Evolutionary conservation across 1,139 yeast genomes (phyloP).

Genomic region (Pichia sp.): DNA sequence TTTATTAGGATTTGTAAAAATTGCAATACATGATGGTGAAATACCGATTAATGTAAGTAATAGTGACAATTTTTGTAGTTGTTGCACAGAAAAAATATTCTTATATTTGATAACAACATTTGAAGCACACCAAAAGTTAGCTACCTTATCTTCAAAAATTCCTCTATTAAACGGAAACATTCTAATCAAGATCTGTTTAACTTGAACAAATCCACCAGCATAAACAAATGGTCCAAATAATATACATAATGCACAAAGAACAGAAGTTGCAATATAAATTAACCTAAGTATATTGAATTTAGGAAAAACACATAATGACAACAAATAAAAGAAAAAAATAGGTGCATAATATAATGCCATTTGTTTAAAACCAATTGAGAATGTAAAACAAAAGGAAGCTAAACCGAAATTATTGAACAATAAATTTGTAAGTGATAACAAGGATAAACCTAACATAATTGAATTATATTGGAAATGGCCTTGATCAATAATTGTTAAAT

Average conservation of each 20-base stretch:
- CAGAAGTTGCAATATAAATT: slow-evolving; percentile 55
- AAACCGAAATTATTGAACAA: slow-evolving; percentile 55
- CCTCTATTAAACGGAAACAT: slow-evolving; percentile 93
- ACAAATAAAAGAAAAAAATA: slow-evolving; percentile 69
- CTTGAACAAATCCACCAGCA: slow-evolving; percentile 30
- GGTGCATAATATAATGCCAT: slow-evolving; percentile 95
- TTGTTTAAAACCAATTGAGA: slow-evolving; percentile 81
- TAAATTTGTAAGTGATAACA: slow-evolving; percentile 62
- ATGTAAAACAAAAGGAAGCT: slow-evolving; percentile 76
- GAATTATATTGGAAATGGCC: slow-evolving; percentile 96
- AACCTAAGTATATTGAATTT: slow-evolving; percentile 44
- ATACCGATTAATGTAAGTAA: slow-evolving; percentile 59
- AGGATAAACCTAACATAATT: slow-evolving; percentile 84
- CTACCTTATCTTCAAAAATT: slow-evolving; percentile 96
- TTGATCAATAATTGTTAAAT: slow-evolving; percentile 80
- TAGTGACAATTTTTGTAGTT: slow-evolving; percentile 61
- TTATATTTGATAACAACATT: slow-evolving; percentile 73
- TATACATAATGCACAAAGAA: slow-evolving; percentile 46
- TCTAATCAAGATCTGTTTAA: slow-evolving; percentile 40
- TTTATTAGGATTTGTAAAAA: slow-evolving; percentile 44
- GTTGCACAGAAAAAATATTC: slow-evolving; percentile 44
- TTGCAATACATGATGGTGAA: slow-evolving; percentile 55
- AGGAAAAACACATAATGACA: slow-evolving; percentile 42
- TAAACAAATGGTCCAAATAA: slow-evolving; percentile 60
- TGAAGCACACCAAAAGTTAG: slow-evolving; percentile 93